Evolutionary conservation across 2,329 filamentous ascomycete genomes (phyloP).

Genomic region (Onygenales sp.): DNA sequence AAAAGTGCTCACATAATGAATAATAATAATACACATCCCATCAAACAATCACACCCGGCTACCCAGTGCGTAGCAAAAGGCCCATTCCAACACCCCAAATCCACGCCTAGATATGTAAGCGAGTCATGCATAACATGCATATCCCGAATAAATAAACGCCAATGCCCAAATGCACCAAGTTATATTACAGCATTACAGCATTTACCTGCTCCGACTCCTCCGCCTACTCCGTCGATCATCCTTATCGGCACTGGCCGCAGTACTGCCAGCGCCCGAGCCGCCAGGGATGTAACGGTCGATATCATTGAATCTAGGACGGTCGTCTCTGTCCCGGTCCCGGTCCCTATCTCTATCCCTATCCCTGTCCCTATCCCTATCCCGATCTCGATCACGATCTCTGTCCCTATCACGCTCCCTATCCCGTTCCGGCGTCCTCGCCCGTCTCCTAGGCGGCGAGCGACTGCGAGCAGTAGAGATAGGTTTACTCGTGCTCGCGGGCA

Average conservation of each 20-base stretch:
- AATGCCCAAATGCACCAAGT: background rate
- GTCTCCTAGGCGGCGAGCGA: slow-evolving; percentile 21
- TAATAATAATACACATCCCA: too few species aligned
- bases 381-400: slow-evolving; percentile 15
- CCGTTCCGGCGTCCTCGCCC: slow-evolving; percentile 2
- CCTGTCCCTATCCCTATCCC: slow-evolving; percentile 11
- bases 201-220: slow-evolving; percentile 19
- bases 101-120: background rate
- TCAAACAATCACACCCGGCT: too few species aligned
- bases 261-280: slow-evolving; percentile 15
- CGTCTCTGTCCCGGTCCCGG: slow-evolving; percentile 20
- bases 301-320: slow-evolving; percentile 24
- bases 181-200: too few species aligned
- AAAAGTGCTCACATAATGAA: too few species aligned
- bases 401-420: slow-evolving; percentile 3
- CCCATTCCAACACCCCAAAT: background rate
- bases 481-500: slow-evolving; percentile 17
- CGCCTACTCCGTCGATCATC: slow-evolving; percentile 13
- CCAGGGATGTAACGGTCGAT: slow-evolving; percentile 39
- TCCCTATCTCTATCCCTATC: slow-evolving; percentile 10
- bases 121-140: background rate
- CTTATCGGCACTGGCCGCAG: slow-evolving; percentile 9
- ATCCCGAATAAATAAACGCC: background rate
- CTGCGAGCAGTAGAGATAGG: slow-evolving; percentile 17
- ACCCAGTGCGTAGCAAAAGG: too few species aligned